phyloP scores from a whole-genome alignment of 2,329 filamentous ascomycete genomes.

The Hypoxylon sp. region DNA sequence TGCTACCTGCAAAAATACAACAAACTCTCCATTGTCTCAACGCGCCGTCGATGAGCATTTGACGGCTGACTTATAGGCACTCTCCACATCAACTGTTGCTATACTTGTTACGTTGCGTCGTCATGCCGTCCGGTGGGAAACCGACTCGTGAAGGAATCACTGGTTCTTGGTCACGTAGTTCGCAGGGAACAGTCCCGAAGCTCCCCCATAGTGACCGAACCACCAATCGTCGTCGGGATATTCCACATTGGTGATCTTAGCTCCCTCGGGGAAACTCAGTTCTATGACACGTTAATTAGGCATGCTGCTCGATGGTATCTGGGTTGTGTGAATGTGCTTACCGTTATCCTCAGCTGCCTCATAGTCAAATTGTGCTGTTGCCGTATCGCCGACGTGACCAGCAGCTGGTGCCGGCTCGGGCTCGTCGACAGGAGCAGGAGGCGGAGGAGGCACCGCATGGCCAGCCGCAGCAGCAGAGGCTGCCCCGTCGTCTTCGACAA shows the following conservation, averaged over 20 bases:
- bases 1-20: conserved; percentile 24
- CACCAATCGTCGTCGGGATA: conserved; percentile 99
- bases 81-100: conserved; percentile 22
- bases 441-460: conserved; percentile 45
- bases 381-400: conserved; percentile 63
- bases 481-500: conserved; percentile 68
- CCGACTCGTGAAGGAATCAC: conserved; percentile 19
- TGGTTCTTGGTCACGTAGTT: conserved; percentile 71
- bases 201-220: conserved; percentile 85
- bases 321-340: conserved; percentile 46
- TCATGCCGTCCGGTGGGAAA: conserved; percentile 25
- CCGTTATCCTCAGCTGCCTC: conserved; percentile 96
- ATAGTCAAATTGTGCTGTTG: conserved; percentile 92
- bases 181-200: conserved; percentile 82
- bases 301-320: conserved; percentile 9
- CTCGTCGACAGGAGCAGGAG: conserved; percentile 51
- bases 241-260: conserved; percentile 81
- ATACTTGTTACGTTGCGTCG: conserved; percentile 8
- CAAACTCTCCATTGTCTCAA: conserved; percentile 1
- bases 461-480: conserved; percentile 48
- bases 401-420: conserved; percentile 49
- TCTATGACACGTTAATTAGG: conserved; percentile 59
- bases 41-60: conserved; percentile 2
- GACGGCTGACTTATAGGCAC: conserved; percentile 6
- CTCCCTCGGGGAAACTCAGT: conserved; percentile 86